Percentiles rank a stretch among this genome's conserved stretches.
phyloP scores from a whole-genome alignment of 805 yeast genomes.

The Candida verbasci region DNA sequence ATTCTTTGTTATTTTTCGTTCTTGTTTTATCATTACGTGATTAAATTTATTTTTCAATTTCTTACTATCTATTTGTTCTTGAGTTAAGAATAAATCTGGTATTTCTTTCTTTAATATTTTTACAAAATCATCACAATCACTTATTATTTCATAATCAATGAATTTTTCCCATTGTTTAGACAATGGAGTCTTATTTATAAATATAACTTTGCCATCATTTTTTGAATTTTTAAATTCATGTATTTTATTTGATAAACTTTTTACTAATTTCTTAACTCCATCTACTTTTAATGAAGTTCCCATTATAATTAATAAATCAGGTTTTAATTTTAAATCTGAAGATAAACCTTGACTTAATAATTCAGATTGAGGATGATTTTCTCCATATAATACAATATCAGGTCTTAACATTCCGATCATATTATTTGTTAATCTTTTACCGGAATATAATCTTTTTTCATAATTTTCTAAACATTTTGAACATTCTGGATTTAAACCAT shows the following conservation, averaged over 20 bases:
- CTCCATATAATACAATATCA: slow-evolving; percentile 88
- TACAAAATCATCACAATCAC: slow-evolving; percentile 85
- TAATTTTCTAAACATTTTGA: slow-evolving; percentile 58
- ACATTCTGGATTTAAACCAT: slow-evolving; percentile 76
- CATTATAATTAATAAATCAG: slow-evolving; percentile 80
- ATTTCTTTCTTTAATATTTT: slow-evolving; percentile 45
- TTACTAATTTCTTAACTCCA: slow-evolving; percentile 80
- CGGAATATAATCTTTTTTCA: slow-evolving; percentile 53
- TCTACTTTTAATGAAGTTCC: slow-evolving; percentile 92
- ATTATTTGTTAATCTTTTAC: slow-evolving; percentile 68
- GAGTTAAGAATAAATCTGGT: slow-evolving; percentile 62
- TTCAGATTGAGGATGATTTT: slow-evolving; percentile 86
- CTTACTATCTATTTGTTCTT: slow-evolving; percentile 44
- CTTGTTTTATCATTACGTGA: slow-evolving; percentile 1
- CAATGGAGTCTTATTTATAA: slow-evolving; percentile 67
- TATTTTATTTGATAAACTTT: slow-evolving; percentile 59
- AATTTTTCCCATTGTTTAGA: slow-evolving; percentile 64
- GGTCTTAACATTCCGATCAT: slow-evolving; percentile 76
- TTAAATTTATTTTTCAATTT: slow-evolving; percentile 21
- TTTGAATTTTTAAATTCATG: slow-evolving; percentile 50
- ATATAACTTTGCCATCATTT: slow-evolving; percentile 74
- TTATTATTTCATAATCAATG: slow-evolving; percentile 73
- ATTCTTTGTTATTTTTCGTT: not conserved
- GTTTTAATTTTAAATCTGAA: slow-evolving; percentile 60
- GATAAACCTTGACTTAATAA: slow-evolving; percentile 66